Evolutionary conservation across 805 yeast genomes (phyloP).

Genomic region (Lipomyces starkeyi): DNA sequence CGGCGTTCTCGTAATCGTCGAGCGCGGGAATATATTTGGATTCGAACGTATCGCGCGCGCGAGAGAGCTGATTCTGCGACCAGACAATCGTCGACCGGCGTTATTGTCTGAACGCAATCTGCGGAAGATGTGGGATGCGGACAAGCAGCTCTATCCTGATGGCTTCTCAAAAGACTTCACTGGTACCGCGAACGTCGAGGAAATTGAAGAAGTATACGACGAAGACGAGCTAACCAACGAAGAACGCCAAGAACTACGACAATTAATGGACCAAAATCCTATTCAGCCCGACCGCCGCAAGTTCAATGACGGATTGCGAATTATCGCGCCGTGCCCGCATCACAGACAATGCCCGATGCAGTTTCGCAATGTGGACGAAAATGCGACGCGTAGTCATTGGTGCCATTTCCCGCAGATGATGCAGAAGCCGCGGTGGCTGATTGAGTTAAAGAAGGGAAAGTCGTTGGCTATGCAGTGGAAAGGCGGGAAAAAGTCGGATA

Average conservation of each 20-base stretch:
- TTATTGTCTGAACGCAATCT: slow-evolving; percentile 7
- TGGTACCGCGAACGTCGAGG: background rate
- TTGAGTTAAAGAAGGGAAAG: slow-evolving; percentile 85
- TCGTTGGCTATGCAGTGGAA: slow-evolving; percentile 75
- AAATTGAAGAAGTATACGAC: slow-evolving; percentile 1
- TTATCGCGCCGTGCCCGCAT: slow-evolving; percentile 91
- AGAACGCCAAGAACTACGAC: slow-evolving; percentile 14
- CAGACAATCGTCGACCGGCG: slow-evolving; percentile 44
- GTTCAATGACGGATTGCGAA: slow-evolving; percentile 58
- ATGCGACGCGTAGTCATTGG: slow-evolving; percentile 61
- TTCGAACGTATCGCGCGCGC: slow-evolving; percentile 90
- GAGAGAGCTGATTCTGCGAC: slow-evolving; percentile 86
- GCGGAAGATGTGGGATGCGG: background rate
- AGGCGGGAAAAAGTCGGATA: slow-evolving; percentile 60
- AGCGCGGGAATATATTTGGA: slow-evolving; percentile 89
- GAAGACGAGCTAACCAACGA: slow-evolving; percentile 20
- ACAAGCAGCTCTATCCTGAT: background rate
- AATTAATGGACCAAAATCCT: slow-evolving; percentile 1
- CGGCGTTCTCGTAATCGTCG: slow-evolving; percentile 80
- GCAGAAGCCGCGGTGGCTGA: slow-evolving; percentile 75
- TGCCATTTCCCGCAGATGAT: slow-evolving; percentile 77
- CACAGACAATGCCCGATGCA: slow-evolving; percentile 88
- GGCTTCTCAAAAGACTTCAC: slow-evolving; percentile 15
- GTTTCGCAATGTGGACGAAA: slow-evolving; percentile 69
- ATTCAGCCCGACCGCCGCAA: background rate